Percentiles rank a stretch among this genome's conserved stretches.
phyloP scores from a whole-genome alignment of 2,329 filamentous ascomycete genomes.

The Sporothrix phasma region DNA sequence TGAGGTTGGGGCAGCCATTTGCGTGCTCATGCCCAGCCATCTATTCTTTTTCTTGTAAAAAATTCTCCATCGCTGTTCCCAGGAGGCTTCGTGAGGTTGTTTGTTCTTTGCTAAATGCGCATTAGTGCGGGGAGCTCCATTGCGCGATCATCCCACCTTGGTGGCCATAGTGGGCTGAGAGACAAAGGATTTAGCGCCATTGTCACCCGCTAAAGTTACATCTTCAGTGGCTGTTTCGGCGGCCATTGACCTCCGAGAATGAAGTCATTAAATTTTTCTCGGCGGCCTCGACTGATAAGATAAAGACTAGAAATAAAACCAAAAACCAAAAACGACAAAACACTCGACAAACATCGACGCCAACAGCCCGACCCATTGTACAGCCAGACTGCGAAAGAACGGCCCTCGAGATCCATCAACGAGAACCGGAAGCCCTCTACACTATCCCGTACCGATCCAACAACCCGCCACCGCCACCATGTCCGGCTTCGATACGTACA shows the following conservation, averaged over 20 bases:
- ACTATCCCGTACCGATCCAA: no score
- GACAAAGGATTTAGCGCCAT: neutral
- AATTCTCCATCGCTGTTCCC: no score
- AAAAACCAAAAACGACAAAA: neutral
- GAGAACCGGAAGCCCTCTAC: no score
- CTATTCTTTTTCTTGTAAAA: no score
- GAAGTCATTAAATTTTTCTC: conserved; percentile 1
- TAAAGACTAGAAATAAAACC: neutral
- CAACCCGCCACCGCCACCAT: conserved; percentile 10
- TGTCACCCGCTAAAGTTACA: neutral
- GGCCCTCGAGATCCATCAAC: neutral
- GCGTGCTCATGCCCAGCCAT: no score
- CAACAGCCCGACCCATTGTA: neutral
- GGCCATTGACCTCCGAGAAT: neutral
- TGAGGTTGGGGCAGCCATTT: no score
- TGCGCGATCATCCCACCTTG: neutral
- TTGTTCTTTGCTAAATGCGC: neutral
- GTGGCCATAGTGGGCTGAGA: neutral
- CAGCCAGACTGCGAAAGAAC: neutral
- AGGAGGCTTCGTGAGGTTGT: neutral
- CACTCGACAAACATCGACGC: neutral
- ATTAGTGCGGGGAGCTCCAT: neutral
- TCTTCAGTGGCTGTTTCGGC: neutral
- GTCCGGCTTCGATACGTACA: conserved; percentile 19
- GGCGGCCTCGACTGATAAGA: neutral